Base-by-base conservation (phyloP, 305 asterid species). In the Andrographis paniculata region DNA sequence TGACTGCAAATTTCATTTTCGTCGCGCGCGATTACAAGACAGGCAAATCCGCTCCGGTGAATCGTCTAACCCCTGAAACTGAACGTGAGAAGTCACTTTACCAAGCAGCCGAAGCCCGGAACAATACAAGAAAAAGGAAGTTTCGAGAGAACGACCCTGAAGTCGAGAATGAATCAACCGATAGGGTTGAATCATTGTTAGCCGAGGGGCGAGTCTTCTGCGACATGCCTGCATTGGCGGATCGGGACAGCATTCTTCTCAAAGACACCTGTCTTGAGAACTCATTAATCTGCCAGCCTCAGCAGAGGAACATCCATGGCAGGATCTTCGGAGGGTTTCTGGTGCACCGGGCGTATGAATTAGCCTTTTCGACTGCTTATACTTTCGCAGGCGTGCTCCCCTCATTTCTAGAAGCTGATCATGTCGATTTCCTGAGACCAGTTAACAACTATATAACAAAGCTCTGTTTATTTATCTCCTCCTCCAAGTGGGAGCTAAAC, bases 321-420 rank as follows among this genome's bases (percentile, higher is more conserved):
- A 84, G 93, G 30, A 87, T 87, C 48, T 87, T 87, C 61, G 94
- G 94, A 55, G 96, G 93, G 7, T 86, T 86, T 64, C 63, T 86
- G 59, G 78, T 87, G 94, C 95, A 71, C 53, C 66, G 91, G 41
- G 95, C 97, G 24, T 87, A 84, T 50, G 97, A 87, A 51, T 60
- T 80, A 42, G 97, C 95, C 18, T 78, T 80, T 58, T 76, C 95
- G 50, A 87, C 97, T 1, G 73, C 88, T 45, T 87, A 87, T 68
- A 70, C 76, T 58, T 87, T 87, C 69, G 97, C 94, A 30, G 94
- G 97, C 36, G 55, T 80, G 83, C 79, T 80, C 92, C 97, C 92
- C 0, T 74, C 74, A 59, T 87, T 87, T 72, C 63, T 87, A 42
- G 97, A 87, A 69, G 92, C 76, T 42, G 96, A 84, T 69, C 82